Evolutionary conservation across 2,329 filamentous ascomycete species (phyloP), one percentile per base, ranked within the genome.

Genomic region (Atkinsonella hypoxylon): DNA sequence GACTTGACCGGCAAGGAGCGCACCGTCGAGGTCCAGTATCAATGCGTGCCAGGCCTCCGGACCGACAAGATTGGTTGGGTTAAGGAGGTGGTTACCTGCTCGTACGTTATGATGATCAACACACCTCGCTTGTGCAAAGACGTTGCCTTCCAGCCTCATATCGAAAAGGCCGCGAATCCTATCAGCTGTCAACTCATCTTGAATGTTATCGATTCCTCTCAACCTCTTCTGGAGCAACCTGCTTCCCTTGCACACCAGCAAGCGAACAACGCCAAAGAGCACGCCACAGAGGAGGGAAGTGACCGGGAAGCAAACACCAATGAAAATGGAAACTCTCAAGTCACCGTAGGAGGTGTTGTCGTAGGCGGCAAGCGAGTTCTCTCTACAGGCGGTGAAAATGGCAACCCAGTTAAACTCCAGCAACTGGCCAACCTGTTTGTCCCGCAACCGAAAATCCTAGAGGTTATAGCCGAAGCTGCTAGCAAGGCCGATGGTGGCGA

Each of bases 41-140:
- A 82, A 63, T 95, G 89, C 70, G 84, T 87, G 59, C 88, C 87
- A 0, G 83, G 86, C 46, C 74, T 82, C 32, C 79, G 79, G 2
- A 74, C 72, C 45, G 84, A 95, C 64, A 81, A 84, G 45, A 95
- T 96, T 59, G 85, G 84, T 42, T 89, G 88, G 81, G 94, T 96
- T 68, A 95, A 95, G 66, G 90, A 96, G 65, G 81, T 91, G 1
- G 86, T 85, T 2, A 95, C 89, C 11, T 96, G 90, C 69, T 82
- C 88, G 12, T 96, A 96, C 63, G 75, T 95, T 49, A 95, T 96
- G 89, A 81, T 95, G 32, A 80, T 96, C 55, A 86, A 95, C 63
- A 95, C 90, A 0, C 88, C 89, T 0, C 82, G 89, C 1, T 79
- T 96, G 12, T 96, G 90, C 70, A 81, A 85, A 62, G 90, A 96